Conservation (phyloP, 139 green algal genomes). For the Coelastrella sp. region DNA sequence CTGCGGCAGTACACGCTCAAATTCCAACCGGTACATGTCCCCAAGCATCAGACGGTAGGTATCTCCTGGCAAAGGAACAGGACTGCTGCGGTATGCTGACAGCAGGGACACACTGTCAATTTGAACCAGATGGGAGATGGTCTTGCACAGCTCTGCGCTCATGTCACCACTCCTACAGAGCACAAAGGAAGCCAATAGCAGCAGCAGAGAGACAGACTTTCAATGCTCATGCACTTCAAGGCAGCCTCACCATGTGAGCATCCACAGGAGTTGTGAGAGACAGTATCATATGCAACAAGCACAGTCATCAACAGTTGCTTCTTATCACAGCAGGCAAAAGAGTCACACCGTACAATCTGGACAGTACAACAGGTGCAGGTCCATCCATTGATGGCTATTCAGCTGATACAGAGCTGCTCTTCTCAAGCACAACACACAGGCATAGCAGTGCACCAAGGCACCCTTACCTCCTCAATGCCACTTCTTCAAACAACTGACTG, state of each 20-base stretch:
- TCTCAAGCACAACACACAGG: too few relatives aligned
- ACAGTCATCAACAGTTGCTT: too few relatives aligned
- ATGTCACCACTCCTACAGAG: constrained; percentile 32
- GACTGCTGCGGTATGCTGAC: constrained; percentile 20
- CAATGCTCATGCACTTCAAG: too few relatives aligned
- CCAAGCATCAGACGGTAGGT: constrained; percentile 37
- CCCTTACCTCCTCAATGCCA: constrained; percentile 7
- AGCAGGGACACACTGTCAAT: constrained; percentile 35
- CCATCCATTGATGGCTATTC: too few relatives aligned
- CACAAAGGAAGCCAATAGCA: not conserved
- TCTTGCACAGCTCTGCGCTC: constrained; percentile 25
- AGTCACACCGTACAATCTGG: too few relatives aligned
- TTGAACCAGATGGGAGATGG: constrained; percentile 41
- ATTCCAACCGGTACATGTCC: constrained; percentile 45
- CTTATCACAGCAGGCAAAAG: too few relatives aligned
- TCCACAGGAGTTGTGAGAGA: too few relatives aligned
- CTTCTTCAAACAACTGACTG: constrained; percentile 41
- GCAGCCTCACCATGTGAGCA: too few relatives aligned
- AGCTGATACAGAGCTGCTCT: too few relatives aligned
- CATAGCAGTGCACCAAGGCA: not conserved
- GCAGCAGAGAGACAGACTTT: not conserved
- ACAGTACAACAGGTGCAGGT: too few relatives aligned
- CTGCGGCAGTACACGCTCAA: constrained; percentile 4
- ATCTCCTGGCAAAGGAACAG: constrained; percentile 25
- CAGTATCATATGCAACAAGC: too few relatives aligned